Evolutionary conservation across 257 asterid species (phyloP).

Genomic region (Ligustrum vulgare): DNA sequence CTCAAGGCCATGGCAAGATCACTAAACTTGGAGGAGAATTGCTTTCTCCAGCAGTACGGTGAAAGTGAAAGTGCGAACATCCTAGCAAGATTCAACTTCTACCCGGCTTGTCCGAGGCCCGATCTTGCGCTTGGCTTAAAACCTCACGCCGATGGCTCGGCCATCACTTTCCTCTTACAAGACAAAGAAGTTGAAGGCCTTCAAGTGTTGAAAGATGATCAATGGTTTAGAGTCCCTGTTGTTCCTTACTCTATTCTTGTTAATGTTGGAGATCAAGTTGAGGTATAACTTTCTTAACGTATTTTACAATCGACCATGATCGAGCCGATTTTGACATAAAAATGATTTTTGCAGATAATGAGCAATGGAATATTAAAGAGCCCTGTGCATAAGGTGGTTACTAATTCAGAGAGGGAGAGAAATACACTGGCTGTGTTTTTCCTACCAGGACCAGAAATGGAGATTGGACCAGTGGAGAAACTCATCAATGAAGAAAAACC

Average conservation of each 20-base stretch:
- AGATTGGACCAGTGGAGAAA: constrained; percentile 54
- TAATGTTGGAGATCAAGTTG: constrained; percentile 67
- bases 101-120: constrained; percentile 68
- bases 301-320: not conserved
- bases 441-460: constrained; percentile 42
- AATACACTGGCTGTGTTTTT: constrained; percentile 17
- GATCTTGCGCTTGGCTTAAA: constrained; percentile 61
- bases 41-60: constrained; percentile 49
- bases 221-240: constrained; percentile 56
- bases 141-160: constrained; percentile 75
- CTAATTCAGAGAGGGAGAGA: constrained; percentile 51
- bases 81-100: constrained; percentile 60
- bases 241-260: constrained; percentile 51
- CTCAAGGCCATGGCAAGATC: constrained; percentile 54
- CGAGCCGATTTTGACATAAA: not conserved
- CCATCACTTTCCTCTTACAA: constrained; percentile 57
- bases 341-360: constrained; percentile 47
- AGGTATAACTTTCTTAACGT: constrained; percentile 35
- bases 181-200: constrained; percentile 69
- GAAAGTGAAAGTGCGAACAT: constrained; percentile 24
- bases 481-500: constrained; percentile 46
- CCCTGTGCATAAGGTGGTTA: constrained; percentile 65
- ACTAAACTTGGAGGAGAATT: constrained; percentile 41
- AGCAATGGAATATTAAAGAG: constrained; percentile 62
- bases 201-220: constrained; percentile 53